A percentile compares a stretch with the other conserved stretches of the same genome.
Evolutionary conservation across 2,329 filamentous ascomycete species (phyloP).

Genomic region (Aspergillus vadensis): DNA sequence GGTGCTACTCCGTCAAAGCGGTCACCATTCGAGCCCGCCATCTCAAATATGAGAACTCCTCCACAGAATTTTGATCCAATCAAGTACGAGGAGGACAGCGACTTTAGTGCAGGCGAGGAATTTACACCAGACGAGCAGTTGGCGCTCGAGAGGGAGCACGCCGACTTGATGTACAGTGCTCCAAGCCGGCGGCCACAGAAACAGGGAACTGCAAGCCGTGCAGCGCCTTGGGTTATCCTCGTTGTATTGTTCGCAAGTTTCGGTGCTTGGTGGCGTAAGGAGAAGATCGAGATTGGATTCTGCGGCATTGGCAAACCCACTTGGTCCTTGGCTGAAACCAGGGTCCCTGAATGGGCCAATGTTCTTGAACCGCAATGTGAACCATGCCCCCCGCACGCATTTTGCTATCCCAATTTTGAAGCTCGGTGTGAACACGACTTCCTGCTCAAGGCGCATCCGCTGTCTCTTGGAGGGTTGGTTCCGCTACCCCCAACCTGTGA

Average conservation of each 20-base stretch:
- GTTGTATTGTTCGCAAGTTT: slow-evolving; percentile 71
- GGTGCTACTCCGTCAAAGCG: slow-evolving; percentile 57
- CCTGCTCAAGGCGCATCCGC: slow-evolving; percentile 78
- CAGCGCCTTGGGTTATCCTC: slow-evolving; percentile 71
- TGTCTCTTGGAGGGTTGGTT: slow-evolving; percentile 76
- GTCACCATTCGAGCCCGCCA: slow-evolving; percentile 60
- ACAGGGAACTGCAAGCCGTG: slow-evolving; percentile 54
- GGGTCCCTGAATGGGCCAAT: slow-evolving; percentile 72
- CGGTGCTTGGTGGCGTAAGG: slow-evolving; percentile 82
- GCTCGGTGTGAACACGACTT: slow-evolving; percentile 86
- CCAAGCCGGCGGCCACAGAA: slow-evolving; percentile 30
- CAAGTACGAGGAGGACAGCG: slow-evolving; percentile 52
- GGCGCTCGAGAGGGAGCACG: slow-evolving; percentile 72
- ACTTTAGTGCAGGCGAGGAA: slow-evolving; percentile 71
- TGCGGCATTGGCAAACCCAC: slow-evolving; percentile 77
- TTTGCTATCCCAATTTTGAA: slow-evolving; percentile 76
- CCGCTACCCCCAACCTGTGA: slow-evolving; percentile 91
- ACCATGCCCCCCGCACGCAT: slow-evolving; percentile 84
- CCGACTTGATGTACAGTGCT: slow-evolving; percentile 42
- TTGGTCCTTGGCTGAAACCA: slow-evolving; percentile 59
- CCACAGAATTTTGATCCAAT: slow-evolving; percentile 44
- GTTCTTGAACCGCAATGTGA: slow-evolving; percentile 80
- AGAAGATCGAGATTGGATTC: slow-evolving; percentile 95
- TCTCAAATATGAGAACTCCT: slow-evolving; percentile 35
- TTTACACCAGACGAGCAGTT: slow-evolving; percentile 91